These are phyloP conservation scores for apple (Malus domestica) DNA, from an alignment of 306 rosid species.

Conservation along the genomic window DNA sequence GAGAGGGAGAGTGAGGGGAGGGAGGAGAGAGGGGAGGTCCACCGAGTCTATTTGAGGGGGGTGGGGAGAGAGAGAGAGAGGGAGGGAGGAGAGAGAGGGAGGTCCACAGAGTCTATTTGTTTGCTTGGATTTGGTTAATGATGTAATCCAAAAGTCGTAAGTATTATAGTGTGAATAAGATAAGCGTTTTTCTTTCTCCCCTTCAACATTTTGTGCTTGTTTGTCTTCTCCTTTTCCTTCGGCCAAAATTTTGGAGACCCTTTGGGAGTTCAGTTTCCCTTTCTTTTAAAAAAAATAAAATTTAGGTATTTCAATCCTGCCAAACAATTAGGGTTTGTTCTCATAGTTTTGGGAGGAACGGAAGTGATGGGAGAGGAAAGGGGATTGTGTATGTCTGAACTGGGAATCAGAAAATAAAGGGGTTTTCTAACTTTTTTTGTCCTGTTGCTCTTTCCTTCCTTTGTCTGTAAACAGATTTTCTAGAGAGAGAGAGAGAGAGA, in stretches of 20 bases:
- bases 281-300: neutral
- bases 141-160: slow-evolving; percentile 33
- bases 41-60: slow-evolving; percentile 17
- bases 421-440: slow-evolving; percentile 31
- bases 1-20: neutral
- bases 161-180: slow-evolving; percentile 34
- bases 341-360: neutral
- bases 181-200: neutral
- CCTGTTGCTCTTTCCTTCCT: slow-evolving; percentile 27
- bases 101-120: slow-evolving; percentile 34
- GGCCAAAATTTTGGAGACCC: neutral
- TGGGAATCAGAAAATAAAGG: slow-evolving; percentile 23
- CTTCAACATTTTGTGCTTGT: neutral
- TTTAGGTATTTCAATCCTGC: slow-evolving; percentile 37
- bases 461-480: slow-evolving; percentile 30
- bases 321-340: slow-evolving; percentile 24
- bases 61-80: neutral
- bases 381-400: slow-evolving; percentile 24
- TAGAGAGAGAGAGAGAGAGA: neutral
- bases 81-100: neutral
- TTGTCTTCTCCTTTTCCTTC: neutral
- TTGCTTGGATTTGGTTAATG: slow-evolving; percentile 34
- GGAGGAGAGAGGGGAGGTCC: slow-evolving; percentile 16
- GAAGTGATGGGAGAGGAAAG: neutral
- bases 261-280: neutral